Evolutionary conservation across 805 yeast species (phyloP).

Genomic region (Ascoidea asiatica): DNA sequence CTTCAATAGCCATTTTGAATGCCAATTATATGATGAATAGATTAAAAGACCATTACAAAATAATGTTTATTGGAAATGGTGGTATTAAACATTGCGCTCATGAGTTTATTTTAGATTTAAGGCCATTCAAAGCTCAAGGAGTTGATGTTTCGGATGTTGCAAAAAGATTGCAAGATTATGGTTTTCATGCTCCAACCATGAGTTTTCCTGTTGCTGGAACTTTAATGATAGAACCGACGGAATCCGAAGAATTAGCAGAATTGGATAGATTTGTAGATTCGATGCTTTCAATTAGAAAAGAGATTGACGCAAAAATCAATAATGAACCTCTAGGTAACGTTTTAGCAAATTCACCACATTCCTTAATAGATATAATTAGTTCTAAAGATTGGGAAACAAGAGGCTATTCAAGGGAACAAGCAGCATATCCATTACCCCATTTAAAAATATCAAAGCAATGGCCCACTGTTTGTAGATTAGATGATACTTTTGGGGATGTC

Average conservation of each 20-base stretch:
- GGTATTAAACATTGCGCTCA: conserved; percentile 79
- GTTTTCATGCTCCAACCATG: conserved; percentile 98
- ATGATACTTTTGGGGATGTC: conserved; percentile 90
- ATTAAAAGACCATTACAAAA: conserved; percentile 55
- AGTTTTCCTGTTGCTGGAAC: conserved; percentile 98
- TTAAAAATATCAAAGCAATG: conserved; percentile 72
- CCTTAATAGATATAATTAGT: conserved; percentile 60
- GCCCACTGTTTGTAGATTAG: conserved; percentile 90
- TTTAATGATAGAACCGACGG: conserved; percentile 96
- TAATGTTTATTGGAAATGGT: conserved; percentile 55
- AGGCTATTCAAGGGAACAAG: conserved; percentile 85
- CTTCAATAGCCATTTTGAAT: conserved; percentile 81
- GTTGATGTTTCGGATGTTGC: conserved; percentile 95
- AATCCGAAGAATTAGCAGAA: conserved; percentile 80
- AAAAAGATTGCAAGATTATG: conserved; percentile 93
- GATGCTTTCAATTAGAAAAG: conserved; percentile 68
- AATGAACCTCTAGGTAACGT: conserved; percentile 57
- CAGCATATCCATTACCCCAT: conserved; percentile 81
- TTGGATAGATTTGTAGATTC: conserved; percentile 85
- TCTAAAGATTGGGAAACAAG: conserved; percentile 68
- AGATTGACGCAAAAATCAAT: conserved; percentile 58
- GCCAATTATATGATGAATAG: conserved; percentile 91
- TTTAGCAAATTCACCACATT: conserved; percentile 86
- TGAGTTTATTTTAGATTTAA: conserved; percentile 85
- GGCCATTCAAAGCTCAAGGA: conserved; percentile 68